These are phyloP conservation scores for Alternaria triticina DNA, from an alignment of 2,329 filamentous ascomycete genomes.

Conservation along the genomic window DNA sequence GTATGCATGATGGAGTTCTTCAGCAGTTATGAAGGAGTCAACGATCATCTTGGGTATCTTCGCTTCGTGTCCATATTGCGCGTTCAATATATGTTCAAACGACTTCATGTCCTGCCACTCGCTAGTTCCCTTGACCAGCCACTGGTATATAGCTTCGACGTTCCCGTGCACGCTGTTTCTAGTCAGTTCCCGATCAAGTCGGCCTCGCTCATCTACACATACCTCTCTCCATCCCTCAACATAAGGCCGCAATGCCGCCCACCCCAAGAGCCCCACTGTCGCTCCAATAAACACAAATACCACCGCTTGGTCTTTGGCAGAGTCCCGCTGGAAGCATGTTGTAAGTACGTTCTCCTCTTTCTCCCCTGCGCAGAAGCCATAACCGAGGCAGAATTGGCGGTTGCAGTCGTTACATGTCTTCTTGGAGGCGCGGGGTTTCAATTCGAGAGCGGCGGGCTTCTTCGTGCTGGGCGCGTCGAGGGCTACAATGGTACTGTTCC, in stretches of 20 bases:
- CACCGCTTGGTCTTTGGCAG: slow-evolving; percentile 70
- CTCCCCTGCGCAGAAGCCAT: slow-evolving; percentile 66
- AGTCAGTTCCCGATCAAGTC: background rate
- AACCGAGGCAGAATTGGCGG: slow-evolving; percentile 69
- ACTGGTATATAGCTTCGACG: slow-evolving; percentile 61
- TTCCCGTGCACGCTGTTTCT: slow-evolving; percentile 53
- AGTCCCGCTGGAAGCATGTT: slow-evolving; percentile 72
- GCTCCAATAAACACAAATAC: slow-evolving; percentile 71
- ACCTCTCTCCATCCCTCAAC: slow-evolving; percentile 63
- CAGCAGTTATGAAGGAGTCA: slow-evolving; percentile 27
- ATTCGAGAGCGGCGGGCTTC: slow-evolving; percentile 27
- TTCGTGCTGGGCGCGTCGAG: slow-evolving; percentile 56
- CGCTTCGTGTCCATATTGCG: slow-evolving; percentile 35
- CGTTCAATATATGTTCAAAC: background rate
- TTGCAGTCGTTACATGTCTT: slow-evolving; percentile 71
- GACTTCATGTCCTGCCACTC: background rate
- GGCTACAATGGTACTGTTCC: slow-evolving; percentile 71
- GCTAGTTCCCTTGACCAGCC: slow-evolving; percentile 40
- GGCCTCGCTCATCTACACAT: slow-evolving; percentile 23
- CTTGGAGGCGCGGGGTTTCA: slow-evolving; percentile 39
- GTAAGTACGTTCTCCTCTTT: slow-evolving; percentile 70
- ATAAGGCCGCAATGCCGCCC: slow-evolving; percentile 67
- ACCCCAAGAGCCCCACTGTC: slow-evolving; percentile 65
- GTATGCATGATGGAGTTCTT: slow-evolving; percentile 43
- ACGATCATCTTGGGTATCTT: slow-evolving; percentile 33